Base-by-base conservation (phyloP, 2,329 filamentous ascomycete species). In the Colletotrichum graminicola region DNA sequence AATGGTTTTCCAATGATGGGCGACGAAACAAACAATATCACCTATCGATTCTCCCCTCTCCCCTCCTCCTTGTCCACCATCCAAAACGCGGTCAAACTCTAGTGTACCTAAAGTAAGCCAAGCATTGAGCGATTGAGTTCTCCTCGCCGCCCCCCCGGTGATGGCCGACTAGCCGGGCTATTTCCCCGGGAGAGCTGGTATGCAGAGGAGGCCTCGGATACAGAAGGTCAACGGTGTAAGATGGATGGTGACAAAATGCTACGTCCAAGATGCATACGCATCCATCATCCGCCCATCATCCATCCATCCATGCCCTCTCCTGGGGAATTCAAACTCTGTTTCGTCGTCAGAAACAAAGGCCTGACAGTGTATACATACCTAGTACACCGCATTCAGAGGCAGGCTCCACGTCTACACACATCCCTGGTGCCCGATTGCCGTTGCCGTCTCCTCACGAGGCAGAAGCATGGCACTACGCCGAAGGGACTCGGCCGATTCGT, bases 31-130 rank as follows among this genome's bases (percentile, higher is more conserved):
- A 39, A 16, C n/a, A 41, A 39, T 51, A 47, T 26, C 18, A 14
- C 32, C 32, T 32, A 47, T 16, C 34, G 49, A n/a, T 36, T 26
- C 29, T 16, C 23, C 32, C 60, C 43, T 18, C 18, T 11, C 14
- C 60, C 43, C 43, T 45, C 39, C 45, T 18, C 36, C 49, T 26
- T 26, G 11, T 36, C 43, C 51, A 21, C 26, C 26, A 23, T 34
- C 26, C 51, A 55, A 64, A 64, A 64, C 62, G 62, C 62, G 62
- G 62, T 26, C 51, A 64, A 64, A 64, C 62, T 56, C 62, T 64
- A n/a, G 18, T 45, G 21, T 10, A 21, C 39, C 39, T 18, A 41
- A 32, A 14, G 23, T 29, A 56, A 45, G 39, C n/a, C 49, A 43
- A 55, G 34, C 23, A 39, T 32, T 21, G 36, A 26, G 36, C 39